Evolutionary conservation across 169 alveolate species (phyloP).

Genomic region (Eimeria sp.): DNA sequence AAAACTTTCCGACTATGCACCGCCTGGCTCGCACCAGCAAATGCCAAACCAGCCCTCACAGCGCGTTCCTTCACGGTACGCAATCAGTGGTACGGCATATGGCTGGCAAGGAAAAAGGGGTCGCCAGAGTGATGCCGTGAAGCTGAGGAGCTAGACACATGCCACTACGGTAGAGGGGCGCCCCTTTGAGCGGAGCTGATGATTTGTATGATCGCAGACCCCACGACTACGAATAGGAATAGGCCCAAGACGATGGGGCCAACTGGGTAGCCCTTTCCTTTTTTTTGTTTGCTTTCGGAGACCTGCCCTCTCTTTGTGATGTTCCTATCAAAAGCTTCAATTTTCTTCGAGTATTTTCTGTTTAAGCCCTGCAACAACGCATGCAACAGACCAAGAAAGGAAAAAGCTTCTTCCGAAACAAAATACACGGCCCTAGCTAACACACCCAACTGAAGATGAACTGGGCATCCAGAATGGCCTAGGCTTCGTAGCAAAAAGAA

Average conservation of each 20-base stretch:
- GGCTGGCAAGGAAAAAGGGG: background rate
- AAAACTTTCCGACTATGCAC: background rate
- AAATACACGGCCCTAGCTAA: background rate
- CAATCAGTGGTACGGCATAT: background rate
- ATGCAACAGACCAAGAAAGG: background rate
- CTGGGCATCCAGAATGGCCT: background rate
- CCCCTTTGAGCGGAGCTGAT: slow-evolving; percentile 88
- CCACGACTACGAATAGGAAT: slow-evolving; percentile 91
- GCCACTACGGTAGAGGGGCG: background rate
- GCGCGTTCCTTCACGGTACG: background rate
- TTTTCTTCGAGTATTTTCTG: slow-evolving; percentile 85
- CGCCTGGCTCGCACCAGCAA: background rate
- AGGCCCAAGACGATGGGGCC: slow-evolving; percentile 91
- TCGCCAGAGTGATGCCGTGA: background rate
- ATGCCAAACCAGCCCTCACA: background rate
- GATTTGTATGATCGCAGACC: slow-evolving; percentile 92
- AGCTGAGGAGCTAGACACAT: background rate
- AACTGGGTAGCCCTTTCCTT: slow-evolving; percentile 87
- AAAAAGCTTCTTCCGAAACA: background rate
- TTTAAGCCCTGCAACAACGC: slow-evolving; percentile 57
- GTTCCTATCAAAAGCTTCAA: slow-evolving; percentile 87
- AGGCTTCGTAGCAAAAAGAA: background rate
- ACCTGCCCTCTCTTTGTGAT: slow-evolving; percentile 86
- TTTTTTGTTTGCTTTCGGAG: slow-evolving; percentile 73
- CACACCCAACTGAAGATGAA: background rate